These are phyloP conservation scores for Fusarium newnesense DNA, from an alignment of 2,329 filamentous ascomycete genomes.

Conservation along the genomic window DNA sequence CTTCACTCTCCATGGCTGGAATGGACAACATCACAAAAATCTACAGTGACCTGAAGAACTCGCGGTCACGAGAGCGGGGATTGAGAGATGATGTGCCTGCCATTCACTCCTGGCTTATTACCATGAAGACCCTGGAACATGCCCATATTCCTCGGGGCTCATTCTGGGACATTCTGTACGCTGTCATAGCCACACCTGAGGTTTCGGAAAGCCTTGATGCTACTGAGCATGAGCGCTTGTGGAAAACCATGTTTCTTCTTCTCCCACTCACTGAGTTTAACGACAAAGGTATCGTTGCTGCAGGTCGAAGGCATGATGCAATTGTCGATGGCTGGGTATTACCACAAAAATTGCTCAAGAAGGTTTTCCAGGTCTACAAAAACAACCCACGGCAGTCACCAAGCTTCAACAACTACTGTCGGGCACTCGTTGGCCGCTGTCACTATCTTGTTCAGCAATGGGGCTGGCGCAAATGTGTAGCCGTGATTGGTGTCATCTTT, in stretches of 20 bases:
- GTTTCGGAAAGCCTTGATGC: constrained; percentile 54
- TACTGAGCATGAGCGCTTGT: constrained; percentile 63
- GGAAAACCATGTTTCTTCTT: constrained; percentile 69
- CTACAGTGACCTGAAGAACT: constrained; percentile 60
- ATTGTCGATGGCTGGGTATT: constrained; percentile 68
- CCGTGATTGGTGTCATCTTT: constrained; percentile 70
- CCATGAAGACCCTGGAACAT: constrained; percentile 64
- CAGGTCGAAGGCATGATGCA: constrained; percentile 45
- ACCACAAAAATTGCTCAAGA: constrained; percentile 66
- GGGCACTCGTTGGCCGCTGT: constrained; percentile 68
- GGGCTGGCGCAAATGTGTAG: constrained; percentile 70
- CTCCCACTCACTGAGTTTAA: constrained; percentile 71
- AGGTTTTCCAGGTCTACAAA: constrained; percentile 68
- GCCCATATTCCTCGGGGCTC: constrained; percentile 61
- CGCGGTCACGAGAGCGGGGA: constrained; percentile 60
- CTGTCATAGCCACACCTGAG: constrained; percentile 52
- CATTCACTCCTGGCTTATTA: constrained; percentile 67
- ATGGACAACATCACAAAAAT: constrained; percentile 55
- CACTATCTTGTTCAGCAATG: constrained; percentile 72
- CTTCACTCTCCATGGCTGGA: constrained; percentile 55
- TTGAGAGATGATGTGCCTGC: constrained; percentile 58
- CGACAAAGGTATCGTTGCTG: constrained; percentile 59
- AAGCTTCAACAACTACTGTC: constrained; percentile 74
- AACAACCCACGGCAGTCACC: constrained; percentile 64
- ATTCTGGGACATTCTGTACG: constrained; percentile 70